A percentile compares a stretch with the other conserved stretches of the same genome.
These are phyloP conservation scores for Tanacetum coccineum DNA, from an alignment of 129 eudicot genomes.

Conservation along the genomic window DNA sequence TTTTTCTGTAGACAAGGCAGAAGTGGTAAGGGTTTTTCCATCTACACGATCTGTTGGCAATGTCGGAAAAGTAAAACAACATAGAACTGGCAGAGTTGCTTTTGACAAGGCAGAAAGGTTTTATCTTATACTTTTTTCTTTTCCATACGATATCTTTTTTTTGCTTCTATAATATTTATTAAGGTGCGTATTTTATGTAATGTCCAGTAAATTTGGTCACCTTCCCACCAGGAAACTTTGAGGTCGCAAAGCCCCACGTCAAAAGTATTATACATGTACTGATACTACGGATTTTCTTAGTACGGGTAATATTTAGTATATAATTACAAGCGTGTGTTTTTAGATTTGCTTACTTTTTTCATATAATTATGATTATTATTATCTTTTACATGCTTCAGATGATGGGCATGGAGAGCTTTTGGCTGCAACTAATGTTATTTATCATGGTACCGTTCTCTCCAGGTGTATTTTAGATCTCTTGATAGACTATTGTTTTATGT, in stretches of 20 bases:
- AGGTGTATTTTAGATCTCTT: background rate
- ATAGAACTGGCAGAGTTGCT: constrained; percentile 57
- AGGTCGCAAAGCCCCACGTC: constrained; percentile 69
- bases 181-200: constrained; percentile 10
- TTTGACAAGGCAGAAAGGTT: constrained; percentile 68
- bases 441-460: constrained; percentile 60
- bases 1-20: constrained; percentile 56
- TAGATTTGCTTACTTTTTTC: background rate
- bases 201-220: constrained; percentile 54
- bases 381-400: constrained; percentile 30
- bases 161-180: background rate
- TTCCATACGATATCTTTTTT: no score
- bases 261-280: constrained; percentile 53
- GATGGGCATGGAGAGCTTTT: constrained; percentile 78
- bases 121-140: no score
- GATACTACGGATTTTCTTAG: constrained; percentile 67
- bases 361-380: constrained; percentile 12
- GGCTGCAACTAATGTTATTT: constrained; percentile 63
- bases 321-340: background rate
- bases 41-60: constrained; percentile 55
- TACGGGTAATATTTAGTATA: constrained; percentile 16
- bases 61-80: constrained; percentile 64
- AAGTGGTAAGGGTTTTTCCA: constrained; percentile 51
- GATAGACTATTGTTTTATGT: background rate
- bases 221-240: constrained; percentile 69